Evolutionary conservation across 768 basidiomycete species (phyloP).

Genomic region (Suillus alpinus): DNA sequence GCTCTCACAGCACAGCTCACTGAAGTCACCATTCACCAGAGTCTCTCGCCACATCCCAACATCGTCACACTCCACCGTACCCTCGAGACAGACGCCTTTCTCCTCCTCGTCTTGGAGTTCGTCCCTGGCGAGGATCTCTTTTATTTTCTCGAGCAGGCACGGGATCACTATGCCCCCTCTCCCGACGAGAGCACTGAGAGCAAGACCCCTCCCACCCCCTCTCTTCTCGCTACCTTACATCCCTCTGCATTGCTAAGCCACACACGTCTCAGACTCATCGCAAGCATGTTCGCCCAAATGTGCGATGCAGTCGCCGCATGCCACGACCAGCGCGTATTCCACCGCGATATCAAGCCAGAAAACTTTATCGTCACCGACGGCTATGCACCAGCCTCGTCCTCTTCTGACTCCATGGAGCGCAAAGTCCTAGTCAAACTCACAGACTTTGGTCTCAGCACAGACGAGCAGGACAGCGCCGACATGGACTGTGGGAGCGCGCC

Average conservation of each 20-base stretch:
- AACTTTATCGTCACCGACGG: conserved; percentile 96
- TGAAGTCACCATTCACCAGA: conserved; percentile 96
- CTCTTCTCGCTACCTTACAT: conserved; percentile 79
- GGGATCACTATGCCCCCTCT: conserved; percentile 74
- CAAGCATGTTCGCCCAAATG: conserved; percentile 99
- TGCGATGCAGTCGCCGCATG: conserved; percentile 95
- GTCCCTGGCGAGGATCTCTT: conserved; percentile 97
- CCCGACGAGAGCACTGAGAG: conserved; percentile 12
- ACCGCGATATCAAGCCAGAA: conserved; percentile 99
- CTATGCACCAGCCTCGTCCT: conserved; percentile 42
- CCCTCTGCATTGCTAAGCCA: conserved; percentile 81
- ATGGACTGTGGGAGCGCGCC: conserved; percentile 99
- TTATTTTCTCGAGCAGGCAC: conserved; percentile 96
- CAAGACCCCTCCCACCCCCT: conserved; percentile 88
- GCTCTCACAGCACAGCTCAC: conserved; percentile 86
- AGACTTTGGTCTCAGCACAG: conserved; percentile 95
- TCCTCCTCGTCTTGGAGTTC: conserved; percentile 91
- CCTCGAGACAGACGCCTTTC: conserved; percentile 85
- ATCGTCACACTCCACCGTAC: conserved; percentile 95
- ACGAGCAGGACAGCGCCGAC: conserved; percentile 84
- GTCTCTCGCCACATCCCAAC: conserved; percentile 83
- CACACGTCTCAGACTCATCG: conserved; percentile 86
- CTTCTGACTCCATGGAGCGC: conserved; percentile 55
- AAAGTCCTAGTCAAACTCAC: conserved; percentile 95
- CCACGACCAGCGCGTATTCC: conserved; percentile 87